These are phyloP conservation scores for Glycine soja DNA, from an alignment of 306 rosid genomes.

Conservation along the genomic window DNA sequence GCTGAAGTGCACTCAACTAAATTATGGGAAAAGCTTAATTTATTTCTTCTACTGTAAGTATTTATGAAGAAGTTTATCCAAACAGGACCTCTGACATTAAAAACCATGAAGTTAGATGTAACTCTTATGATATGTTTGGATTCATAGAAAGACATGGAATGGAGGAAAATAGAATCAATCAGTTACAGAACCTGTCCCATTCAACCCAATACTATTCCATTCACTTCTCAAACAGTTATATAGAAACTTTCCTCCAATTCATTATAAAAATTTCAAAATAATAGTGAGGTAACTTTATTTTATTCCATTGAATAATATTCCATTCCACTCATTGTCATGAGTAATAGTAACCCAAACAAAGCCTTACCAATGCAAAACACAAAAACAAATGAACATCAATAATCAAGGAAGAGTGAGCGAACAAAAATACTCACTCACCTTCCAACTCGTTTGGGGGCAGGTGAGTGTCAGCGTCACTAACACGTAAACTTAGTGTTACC, in stretches of 20 bases:
- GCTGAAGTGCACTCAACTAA: too few species aligned
- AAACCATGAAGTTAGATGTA: neutral
- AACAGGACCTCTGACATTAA: neutral
- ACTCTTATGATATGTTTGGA: neutral
- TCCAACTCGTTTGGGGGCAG: constrained; percentile 39
- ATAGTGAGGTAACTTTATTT: neutral
- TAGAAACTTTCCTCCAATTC: too few species aligned
- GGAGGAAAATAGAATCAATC: neutral
- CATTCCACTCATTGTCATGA: neutral
- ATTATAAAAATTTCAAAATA: neutral
- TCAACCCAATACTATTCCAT: neutral
- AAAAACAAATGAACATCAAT: neutral
- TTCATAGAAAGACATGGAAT: neutral
- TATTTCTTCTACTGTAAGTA: neutral
- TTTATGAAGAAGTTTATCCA: too few species aligned
- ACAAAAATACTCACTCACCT: constrained; percentile 63
- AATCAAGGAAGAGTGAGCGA: neutral
- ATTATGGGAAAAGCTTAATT: neutral
- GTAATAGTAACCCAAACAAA: neutral
- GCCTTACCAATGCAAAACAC: neutral
- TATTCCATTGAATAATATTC: neutral
- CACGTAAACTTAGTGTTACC: constrained; percentile 59
- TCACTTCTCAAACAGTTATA: neutral
- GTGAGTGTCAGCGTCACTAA: constrained; percentile 13
- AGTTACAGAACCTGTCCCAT: neutral